phyloP scores from a whole-genome alignment of 1,284 basidiomycete genomes.

The Ceratobasidium sp. region DNA sequence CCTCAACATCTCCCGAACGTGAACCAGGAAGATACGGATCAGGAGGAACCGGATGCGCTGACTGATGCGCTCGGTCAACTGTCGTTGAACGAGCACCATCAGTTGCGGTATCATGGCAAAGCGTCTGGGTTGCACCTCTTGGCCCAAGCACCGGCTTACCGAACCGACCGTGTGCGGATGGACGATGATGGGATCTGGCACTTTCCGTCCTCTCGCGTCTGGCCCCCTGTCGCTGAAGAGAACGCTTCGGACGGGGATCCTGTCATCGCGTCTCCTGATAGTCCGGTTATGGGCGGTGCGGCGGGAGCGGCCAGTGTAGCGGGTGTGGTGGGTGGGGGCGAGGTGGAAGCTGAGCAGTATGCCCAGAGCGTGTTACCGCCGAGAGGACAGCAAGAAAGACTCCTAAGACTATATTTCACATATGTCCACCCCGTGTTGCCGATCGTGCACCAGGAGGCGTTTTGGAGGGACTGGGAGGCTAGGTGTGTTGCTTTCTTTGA shows the following conservation, averaged over 20 bases:
- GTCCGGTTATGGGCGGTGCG: no score
- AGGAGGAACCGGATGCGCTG: conserved; percentile 57
- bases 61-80: conserved; percentile 82
- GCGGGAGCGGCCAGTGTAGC: no score
- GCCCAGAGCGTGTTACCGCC: conserved; percentile 62
- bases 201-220: conserved; percentile 84
- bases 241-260: conserved; percentile 50
- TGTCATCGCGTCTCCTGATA: no score
- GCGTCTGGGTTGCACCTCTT: conserved; percentile 82
- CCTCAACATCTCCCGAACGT: background rate
- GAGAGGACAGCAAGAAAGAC: conserved; percentile 67
- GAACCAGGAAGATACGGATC: conserved; percentile 36
- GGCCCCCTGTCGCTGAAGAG: conserved; percentile 71
- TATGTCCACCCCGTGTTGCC: conserved; percentile 81
- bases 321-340: no score
- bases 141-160: conserved; percentile 48
- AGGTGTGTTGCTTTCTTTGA: conserved; percentile 46
- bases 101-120: conserved; percentile 82
- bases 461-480: conserved; percentile 66
- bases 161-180: conserved; percentile 32
- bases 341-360: conserved; percentile 56
- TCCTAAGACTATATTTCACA: conserved; percentile 79
- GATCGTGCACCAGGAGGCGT: conserved; percentile 74
- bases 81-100: conserved; percentile 84
- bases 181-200: conserved; percentile 45